A percentile compares a stretch with the other conserved stretches of the same genome.
These are phyloP conservation scores for Passiflora organensis DNA, from an alignment of 345 rosid species.

Conservation along the genomic window DNA sequence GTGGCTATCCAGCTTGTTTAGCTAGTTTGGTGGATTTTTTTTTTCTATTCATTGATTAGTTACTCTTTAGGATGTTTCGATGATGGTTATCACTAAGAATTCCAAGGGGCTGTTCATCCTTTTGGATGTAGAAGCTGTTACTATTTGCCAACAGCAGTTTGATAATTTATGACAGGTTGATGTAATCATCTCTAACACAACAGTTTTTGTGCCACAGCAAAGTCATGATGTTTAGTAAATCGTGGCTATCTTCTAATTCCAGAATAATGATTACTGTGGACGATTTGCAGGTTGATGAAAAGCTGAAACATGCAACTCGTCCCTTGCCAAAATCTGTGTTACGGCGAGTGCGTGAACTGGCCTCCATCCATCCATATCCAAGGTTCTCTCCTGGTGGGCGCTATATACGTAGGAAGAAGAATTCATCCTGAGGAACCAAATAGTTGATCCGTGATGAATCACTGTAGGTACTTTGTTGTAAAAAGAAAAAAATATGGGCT, in stretches of 20 bases:
- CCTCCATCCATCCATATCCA: conserved; percentile 65
- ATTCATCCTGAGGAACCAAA: conserved; percentile 14
- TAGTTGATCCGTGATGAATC: conserved; percentile 8
- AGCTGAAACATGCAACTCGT: conserved; percentile 31
- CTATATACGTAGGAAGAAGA: conserved; percentile 31
- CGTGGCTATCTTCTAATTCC: background rate
- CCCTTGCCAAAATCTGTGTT: conserved; percentile 54
- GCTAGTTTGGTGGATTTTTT: no score
- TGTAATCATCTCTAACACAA: no score
- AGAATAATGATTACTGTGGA: conserved; percentile 10
- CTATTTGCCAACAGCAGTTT: no score
- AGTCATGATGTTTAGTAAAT: no score
- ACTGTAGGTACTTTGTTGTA: conserved; percentile 20
- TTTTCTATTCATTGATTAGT: no score
- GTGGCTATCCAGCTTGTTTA: no score
- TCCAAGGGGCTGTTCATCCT: no score
- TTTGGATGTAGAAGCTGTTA: no score
- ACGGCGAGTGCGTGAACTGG: conserved; percentile 60
- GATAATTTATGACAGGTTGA: no score
- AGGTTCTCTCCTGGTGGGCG: conserved; percentile 35
- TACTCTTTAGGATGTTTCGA: no score
- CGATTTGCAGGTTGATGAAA: conserved; percentile 44
- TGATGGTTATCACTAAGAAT: no score
- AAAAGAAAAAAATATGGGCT: conserved; percentile 1
- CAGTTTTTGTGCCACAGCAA: no score